phyloP scores from a whole-genome alignment of 2,329 filamentous ascomycete species.

The Pseudogymnoascus sp. region DNA sequence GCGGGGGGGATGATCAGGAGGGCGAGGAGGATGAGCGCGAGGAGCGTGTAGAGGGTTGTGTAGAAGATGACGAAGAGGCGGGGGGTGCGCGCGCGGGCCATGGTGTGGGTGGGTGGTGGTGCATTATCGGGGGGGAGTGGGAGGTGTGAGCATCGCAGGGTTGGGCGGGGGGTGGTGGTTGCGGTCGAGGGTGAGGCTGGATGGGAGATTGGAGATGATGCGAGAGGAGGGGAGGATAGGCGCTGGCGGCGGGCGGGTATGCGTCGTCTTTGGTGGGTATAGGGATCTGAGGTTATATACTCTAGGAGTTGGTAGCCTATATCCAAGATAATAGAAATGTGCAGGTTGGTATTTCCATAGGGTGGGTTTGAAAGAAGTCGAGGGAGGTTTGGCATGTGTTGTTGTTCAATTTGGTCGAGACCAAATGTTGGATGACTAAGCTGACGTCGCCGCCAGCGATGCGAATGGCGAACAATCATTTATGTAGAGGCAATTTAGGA shows the following conservation, averaged over 20 bases:
- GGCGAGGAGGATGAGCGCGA: slow-evolving; percentile 63
- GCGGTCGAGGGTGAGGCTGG: neutral
- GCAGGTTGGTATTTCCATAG: neutral
- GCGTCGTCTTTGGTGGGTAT: neutral
- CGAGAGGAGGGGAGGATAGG: neutral
- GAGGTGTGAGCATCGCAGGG: neutral
- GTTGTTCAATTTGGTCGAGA: slow-evolving; percentile 5
- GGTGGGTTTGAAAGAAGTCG: neutral
- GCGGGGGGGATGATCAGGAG: slow-evolving; percentile 73
- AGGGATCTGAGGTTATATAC: neutral
- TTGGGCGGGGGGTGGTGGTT: neutral
- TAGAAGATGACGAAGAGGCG: slow-evolving; percentile 70
- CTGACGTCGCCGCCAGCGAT: neutral
- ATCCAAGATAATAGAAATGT: neutral
- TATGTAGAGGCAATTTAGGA: no score
- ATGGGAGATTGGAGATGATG: neutral
- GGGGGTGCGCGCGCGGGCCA: neutral
- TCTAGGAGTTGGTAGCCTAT: neutral
- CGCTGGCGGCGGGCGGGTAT: neutral
- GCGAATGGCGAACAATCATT: neutral
- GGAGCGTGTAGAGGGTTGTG: slow-evolving; percentile 64
- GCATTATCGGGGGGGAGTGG: neutral
- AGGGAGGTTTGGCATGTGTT: neutral
- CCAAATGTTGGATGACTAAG: slow-evolving; percentile 3
- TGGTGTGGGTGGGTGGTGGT: neutral